Conservation (phyloP, 306 rosid genomes). For the Castanospermum australe region DNA sequence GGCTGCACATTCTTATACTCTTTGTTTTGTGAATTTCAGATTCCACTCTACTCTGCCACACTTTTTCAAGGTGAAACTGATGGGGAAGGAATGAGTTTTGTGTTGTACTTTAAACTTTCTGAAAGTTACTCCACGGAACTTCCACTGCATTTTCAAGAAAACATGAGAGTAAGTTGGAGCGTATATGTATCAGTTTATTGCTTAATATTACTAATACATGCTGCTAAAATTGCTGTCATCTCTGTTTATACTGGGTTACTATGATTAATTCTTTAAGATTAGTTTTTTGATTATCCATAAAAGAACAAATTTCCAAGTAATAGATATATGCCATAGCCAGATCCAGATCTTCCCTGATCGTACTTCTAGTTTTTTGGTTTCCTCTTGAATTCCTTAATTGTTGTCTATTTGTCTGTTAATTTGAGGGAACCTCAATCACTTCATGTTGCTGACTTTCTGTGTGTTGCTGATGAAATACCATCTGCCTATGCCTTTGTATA, state of each 20-base stretch:
- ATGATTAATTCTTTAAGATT: not conserved
- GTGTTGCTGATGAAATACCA: constrained; percentile 21
- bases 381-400: not conserved
- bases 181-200: constrained; percentile 18
- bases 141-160: constrained; percentile 79
- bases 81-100: constrained; percentile 92
- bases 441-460: not conserved
- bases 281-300: not conserved
- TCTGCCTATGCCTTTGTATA: constrained; percentile 30
- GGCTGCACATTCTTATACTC: constrained; percentile 18
- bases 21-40: constrained; percentile 47
- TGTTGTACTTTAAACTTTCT: constrained; percentile 89
- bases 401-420: constrained; percentile 12
- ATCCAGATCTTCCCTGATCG: constrained; percentile 10
- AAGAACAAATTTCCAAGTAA: not conserved
- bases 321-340: not conserved
- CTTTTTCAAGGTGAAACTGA: constrained; percentile 92
- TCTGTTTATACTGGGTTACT: not conserved
- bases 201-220: not conserved
- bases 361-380: not conserved
- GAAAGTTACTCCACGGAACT: constrained; percentile 80
- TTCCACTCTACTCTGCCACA: constrained; percentile 81
- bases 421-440: not conserved
- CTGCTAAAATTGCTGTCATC: not conserved
- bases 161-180: constrained; percentile 69